Evolutionary conservation across 495 filamentous ascomycete genomes (phyloP).

Genomic region (Pseudoneurospora amorphoporcata): DNA sequence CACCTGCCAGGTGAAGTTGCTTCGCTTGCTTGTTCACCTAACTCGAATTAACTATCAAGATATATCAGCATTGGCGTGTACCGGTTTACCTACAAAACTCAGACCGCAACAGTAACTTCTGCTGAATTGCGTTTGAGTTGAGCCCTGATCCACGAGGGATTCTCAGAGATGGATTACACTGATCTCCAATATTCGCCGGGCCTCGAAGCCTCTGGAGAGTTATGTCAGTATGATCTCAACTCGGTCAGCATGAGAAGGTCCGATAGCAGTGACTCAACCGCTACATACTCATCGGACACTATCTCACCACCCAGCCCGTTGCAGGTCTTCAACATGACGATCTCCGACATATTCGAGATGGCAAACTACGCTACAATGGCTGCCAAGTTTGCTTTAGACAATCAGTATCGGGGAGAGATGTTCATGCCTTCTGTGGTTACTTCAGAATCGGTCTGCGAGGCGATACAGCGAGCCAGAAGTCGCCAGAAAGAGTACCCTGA

Average conservation of each 20-base stretch:
- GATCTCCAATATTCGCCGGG: background rate
- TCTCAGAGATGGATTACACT: background rate
- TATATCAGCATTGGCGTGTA: background rate
- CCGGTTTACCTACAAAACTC: background rate
- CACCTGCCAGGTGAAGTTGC: background rate
- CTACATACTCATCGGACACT: background rate
- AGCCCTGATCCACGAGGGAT: background rate
- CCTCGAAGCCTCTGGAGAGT: background rate
- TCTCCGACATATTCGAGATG: background rate
- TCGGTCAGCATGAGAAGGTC: background rate
- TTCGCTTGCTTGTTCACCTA: background rate
- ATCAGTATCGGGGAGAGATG: too few relatives aligned
- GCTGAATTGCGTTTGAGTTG: background rate
- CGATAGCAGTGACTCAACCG: background rate
- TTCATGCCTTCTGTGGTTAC: background rate
- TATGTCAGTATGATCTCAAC: background rate
- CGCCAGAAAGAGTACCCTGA: background rate
- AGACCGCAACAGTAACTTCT: background rate
- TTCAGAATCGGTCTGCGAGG: background rate
- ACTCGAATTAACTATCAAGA: background rate
- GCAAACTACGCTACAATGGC: constrained; percentile 2
- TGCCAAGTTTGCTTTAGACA: background rate
- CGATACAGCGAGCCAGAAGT: background rate
- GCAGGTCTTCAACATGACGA: background rate
- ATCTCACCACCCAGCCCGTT: background rate